phyloP scores from a whole-genome alignment of 192 early-diverging fungal species.

The Backusella sp. region DNA sequence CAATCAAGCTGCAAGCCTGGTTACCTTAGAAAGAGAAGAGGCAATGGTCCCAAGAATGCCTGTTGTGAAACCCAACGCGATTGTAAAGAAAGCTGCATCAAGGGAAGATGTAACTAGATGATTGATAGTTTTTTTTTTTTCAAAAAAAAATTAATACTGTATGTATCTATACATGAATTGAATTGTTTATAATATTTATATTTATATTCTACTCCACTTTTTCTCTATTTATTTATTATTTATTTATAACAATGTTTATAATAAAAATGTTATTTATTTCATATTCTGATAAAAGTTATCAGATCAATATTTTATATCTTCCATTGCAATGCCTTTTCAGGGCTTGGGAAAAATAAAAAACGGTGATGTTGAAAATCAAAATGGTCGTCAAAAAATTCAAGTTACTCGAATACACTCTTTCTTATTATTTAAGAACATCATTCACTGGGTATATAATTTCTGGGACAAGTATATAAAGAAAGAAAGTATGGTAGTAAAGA shows the following conservation, averaged over 20 bases:
- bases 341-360: too few species aligned
- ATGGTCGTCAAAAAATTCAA: neutral
- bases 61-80: neutral
- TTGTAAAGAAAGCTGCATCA: constrained; percentile 3
- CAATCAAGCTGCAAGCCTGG: neutral
- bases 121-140: neutral
- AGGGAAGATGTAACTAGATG: neutral
- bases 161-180: neutral
- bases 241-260: neutral
- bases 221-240: neutral
- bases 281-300: neutral
- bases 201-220: neutral
- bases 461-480: too few species aligned
- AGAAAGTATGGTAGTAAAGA: too few species aligned
- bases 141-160: neutral
- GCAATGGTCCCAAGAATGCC: neutral
- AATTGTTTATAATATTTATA: neutral
- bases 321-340: neutral
- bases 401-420: neutral
- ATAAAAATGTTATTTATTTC: neutral
- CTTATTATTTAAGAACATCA: too few species aligned
- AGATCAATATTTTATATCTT: neutral
- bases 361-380: too few species aligned
- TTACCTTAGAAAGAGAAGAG: neutral
- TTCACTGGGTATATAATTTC: too few species aligned